Base-by-base conservation (phyloP, 257 asterid species). In the Paraleonurus japonicus region DNA sequence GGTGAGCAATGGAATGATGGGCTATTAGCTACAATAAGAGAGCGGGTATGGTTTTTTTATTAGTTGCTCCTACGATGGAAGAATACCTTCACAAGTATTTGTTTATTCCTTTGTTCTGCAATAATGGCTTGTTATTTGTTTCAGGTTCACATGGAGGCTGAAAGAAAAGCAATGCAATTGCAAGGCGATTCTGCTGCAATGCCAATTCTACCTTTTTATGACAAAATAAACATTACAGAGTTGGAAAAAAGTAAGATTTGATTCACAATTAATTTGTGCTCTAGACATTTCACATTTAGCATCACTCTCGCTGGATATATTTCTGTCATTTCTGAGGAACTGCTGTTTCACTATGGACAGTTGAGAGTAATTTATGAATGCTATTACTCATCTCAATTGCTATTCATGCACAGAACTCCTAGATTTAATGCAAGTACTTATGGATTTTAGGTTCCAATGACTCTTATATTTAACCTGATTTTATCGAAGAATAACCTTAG, bases 1-100 rank as follows among this genome's bases (percentile, higher is more conserved):
- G 98, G 97, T 48, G 96, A 90, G 80, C 95, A 92, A 84, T 95
- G 99, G 99, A 89, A 95, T 75, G 98, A 95, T 79, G 99, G 99
- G 75, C 77, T 92, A 70, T 80, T 92, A 61, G 99, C 99, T 62
- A 95, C 92, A 58, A 85, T 88, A 68, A 85, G 99, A 81, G 99
- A 92, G 83, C 89, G 90, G 94, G 99, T 95, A 88, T n/a, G n/a
- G n/a, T 74, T 83, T 9, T 70, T 63, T 57, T 53, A 20, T 69
- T 48, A 45, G 27, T 65, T 33, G 57, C 51, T 30, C 5, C 3
- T 11, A 71, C 37, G 35, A 43, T 67, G 22, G 20, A n/a, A n/a
- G n/a, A n/a, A n/a, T n/a, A n/a, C n/a, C n/a, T n/a, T n/a, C n/a
- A n/a, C n/a, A n/a, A n/a, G n/a, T n/a, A n/a, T n/a, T n/a, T n/a